A percentile compares a stretch with the other conserved stretches of the same genome.
These are phyloP conservation scores for Serpula lacrymans DNA, from an alignment of 768 basidiomycete species.

Conservation along the genomic window DNA sequence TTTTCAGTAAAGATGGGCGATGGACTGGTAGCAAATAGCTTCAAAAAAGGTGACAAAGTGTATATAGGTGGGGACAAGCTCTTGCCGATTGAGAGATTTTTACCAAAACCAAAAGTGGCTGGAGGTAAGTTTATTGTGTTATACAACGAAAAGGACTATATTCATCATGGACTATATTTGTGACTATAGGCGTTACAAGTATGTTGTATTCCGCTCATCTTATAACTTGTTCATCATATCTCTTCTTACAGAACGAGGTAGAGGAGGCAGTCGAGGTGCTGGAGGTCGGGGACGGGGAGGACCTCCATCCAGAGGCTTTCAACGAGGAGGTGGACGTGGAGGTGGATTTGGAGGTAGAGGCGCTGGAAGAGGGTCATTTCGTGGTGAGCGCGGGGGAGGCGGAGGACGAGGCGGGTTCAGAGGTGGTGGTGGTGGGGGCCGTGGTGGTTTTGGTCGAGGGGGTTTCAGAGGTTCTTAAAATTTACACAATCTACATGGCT, in stretches of 20 bases:
- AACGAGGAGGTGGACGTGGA: constrained; percentile 35
- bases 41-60: constrained; percentile 97
- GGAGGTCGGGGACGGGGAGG: constrained; percentile 23
- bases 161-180: background rate
- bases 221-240: constrained; percentile 24
- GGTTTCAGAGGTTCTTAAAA: constrained; percentile 50
- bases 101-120: constrained; percentile 88
- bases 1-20: constrained; percentile 97
- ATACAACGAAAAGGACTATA: no score
- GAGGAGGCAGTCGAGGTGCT: constrained; percentile 28
- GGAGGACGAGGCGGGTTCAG: constrained; percentile 47
- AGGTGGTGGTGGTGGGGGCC: constrained; percentile 39
- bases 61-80: constrained; percentile 98
- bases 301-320: constrained; percentile 25
- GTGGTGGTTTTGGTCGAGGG: constrained; percentile 37
- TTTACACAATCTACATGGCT: background rate
- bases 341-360: constrained; percentile 30
- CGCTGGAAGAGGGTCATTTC: constrained; percentile 34
- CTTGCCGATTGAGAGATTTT: constrained; percentile 91
- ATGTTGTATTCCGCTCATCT: constrained; percentile 7
- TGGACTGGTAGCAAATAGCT: constrained; percentile 93
- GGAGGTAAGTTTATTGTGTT: constrained; percentile 46
- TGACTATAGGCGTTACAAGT: constrained; percentile 25
- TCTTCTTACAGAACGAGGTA: constrained; percentile 42
- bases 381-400: constrained; percentile 37